A percentile compares a stretch with the other conserved stretches of the same genome.
Evolutionary conservation across 2,329 filamentous ascomycete genomes (phyloP).

Genomic region (Arthroderma sp.): DNA sequence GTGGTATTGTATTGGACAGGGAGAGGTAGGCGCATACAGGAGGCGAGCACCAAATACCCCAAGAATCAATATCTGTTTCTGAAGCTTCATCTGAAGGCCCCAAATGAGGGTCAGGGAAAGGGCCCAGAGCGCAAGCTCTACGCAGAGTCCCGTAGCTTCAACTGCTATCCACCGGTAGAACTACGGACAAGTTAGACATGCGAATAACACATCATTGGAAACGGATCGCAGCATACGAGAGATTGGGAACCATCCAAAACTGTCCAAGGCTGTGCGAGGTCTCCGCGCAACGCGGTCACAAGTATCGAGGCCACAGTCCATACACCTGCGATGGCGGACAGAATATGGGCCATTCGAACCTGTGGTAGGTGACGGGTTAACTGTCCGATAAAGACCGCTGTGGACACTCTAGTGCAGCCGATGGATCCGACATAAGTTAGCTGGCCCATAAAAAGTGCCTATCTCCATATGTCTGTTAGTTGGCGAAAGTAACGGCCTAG

Average conservation of each 20-base stretch:
- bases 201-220: neutral
- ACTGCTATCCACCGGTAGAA: slow-evolving; percentile 2
- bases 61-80: slow-evolving; percentile 4
- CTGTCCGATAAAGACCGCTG: slow-evolving; percentile 3
- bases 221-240: slow-evolving; percentile 2
- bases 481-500: neutral
- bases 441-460: slow-evolving; percentile 6
- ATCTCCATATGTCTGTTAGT: neutral
- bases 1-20: neutral
- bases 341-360: slow-evolving; percentile 1
- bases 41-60: slow-evolving; percentile 5
- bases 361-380: slow-evolving; percentile 4
- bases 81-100: slow-evolving; percentile 5
- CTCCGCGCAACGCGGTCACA: slow-evolving; percentile 2
- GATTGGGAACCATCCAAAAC: slow-evolving; percentile 4
- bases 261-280: slow-evolving; percentile 4
- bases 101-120: slow-evolving; percentile 6
- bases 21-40: slow-evolving; percentile 1
- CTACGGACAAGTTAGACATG: slow-evolving; percentile 1
- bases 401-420: slow-evolving; percentile 7
- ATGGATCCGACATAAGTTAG: slow-evolving; percentile 4
- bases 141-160: neutral
- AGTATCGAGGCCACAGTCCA: slow-evolving; percentile 1
- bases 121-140: slow-evolving; percentile 6
- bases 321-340: slow-evolving; percentile 1